Conservation (phyloP, 1,284 basidiomycete species). For the Tilletia indica region DNA sequence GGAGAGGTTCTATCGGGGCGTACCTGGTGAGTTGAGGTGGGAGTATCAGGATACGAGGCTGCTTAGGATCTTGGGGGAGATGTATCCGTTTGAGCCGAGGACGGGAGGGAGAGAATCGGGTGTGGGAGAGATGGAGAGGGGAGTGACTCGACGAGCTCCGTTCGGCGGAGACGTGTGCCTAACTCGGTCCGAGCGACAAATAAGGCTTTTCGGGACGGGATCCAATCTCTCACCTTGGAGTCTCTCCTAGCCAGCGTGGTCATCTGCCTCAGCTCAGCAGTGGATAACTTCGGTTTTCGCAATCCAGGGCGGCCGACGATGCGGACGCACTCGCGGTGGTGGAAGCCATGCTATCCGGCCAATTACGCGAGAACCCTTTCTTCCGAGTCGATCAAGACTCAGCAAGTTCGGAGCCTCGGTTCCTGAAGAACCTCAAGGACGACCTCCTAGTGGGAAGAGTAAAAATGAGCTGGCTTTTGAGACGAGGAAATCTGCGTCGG, state of each 20-base stretch:
- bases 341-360: slow-evolving; percentile 13
- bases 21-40: background rate
- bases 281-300: slow-evolving; percentile 3
- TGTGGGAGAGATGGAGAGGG: background rate
- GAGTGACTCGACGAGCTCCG: background rate
- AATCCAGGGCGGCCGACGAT: background rate
- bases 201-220: slow-evolving; percentile 5
- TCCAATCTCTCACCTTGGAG: slow-evolving; percentile 5
- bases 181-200: background rate
- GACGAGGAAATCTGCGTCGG: too few relatives aligned
- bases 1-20: slow-evolving; percentile 3
- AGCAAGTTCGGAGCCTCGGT: background rate
- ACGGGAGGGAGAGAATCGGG: background rate
- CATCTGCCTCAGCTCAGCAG: background rate
- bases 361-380: background rate
- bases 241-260: background rate
- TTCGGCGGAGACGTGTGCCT: background rate
- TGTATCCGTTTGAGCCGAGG: background rate
- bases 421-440: background rate
- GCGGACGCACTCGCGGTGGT: background rate
- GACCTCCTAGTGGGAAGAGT: background rate
- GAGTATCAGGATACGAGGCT: background rate
- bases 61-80: background rate
- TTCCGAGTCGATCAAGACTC: background rate
- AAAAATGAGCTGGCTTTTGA: background rate